Evolutionary conservation across 1,284 basidiomycete genomes (phyloP), one percentile per base, ranked within the genome.

Genomic region (Heterobasidion irregulare): DNA sequence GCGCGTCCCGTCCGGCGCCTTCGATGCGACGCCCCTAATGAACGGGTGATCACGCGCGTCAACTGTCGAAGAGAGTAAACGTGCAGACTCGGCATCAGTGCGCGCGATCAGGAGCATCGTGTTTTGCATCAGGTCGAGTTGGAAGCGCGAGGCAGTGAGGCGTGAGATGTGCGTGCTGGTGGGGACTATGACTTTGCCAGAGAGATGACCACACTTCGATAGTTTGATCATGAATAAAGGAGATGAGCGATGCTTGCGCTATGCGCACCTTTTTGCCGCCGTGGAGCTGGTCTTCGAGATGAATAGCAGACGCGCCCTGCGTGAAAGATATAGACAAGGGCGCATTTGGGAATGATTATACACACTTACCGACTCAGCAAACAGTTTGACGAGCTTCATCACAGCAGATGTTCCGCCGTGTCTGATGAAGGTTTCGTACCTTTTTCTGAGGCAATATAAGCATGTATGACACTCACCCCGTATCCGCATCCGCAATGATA

Each of bases 371-470:
- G 91, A 89, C 75, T 96, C 93, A 33, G 91, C 93, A 65, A 96
- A 96, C 43, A 94, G 76, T 68, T 95, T 96, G 50, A 82, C 82
- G n/a, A 96, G 80, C 75, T 98, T 98, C 92, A 99, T 95, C 52
- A 98, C 93, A 41, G 95, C 86, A 33, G 95, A 97, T 8, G 93
- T 78, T 57, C 95, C 96, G 62, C 92, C 93, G 66, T 96, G 89
- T 26, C 90, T 94, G 56, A n/a, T 10, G 10, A 6, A 4, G 18
- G 0, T 15, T 32, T 18, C 46, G 46, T 47, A 41, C 38, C 63
- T 19, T 51, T 47, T 36, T 61, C 51, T 60, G 26, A 5, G 57
- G 52, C 32, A 19, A 50, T 54, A 53, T 32, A 8, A 41, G 19
- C n/a, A 12, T 18, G 10, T 45, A 52, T 19, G 50, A 51, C 26